A percentile compares a stretch with the other conserved stretches of the same genome.
Evolutionary conservation across 768 basidiomycete genomes (phyloP).

Genomic region (Holtermannia corniformis): DNA sequence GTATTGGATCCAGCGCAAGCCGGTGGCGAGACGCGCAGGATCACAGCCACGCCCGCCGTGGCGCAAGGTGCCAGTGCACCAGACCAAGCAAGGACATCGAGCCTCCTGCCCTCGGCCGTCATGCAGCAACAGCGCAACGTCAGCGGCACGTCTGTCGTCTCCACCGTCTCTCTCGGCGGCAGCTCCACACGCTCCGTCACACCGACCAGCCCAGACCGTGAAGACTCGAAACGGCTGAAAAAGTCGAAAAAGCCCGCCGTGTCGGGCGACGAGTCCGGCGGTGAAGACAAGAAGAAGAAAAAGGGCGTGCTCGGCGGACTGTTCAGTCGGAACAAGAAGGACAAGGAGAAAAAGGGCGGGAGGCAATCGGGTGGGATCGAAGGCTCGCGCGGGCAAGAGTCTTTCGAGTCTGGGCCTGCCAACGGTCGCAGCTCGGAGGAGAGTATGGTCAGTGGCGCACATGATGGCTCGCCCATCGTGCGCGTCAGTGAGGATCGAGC

Average conservation of each 20-base stretch:
- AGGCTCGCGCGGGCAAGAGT: neutral
- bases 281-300: slow-evolving; percentile 48
- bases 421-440: slow-evolving; percentile 32
- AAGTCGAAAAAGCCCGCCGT: slow-evolving; percentile 36
- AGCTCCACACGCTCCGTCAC: slow-evolving; percentile 7
- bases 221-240: slow-evolving; percentile 50
- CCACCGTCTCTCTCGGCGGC: slow-evolving; percentile 15
- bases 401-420: slow-evolving; percentile 14
- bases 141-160: slow-evolving; percentile 48
- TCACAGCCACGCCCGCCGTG: slow-evolving; percentile 68
- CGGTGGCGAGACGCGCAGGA: slow-evolving; percentile 59
- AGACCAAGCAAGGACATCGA: slow-evolving; percentile 4
- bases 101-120: slow-evolving; percentile 21
- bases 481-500: slow-evolving; percentile 14
- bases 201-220: slow-evolving; percentile 29
- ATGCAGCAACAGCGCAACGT: slow-evolving; percentile 39
- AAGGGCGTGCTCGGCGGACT: slow-evolving; percentile 64
- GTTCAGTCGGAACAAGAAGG: slow-evolving; percentile 53
- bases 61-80: too few relatives aligned
- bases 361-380: slow-evolving; percentile 38
- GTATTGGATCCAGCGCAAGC: slow-evolving; percentile 59
- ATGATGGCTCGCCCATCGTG: slow-evolving; percentile 15
- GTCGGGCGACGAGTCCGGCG: slow-evolving; percentile 9
- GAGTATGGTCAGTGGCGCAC: slow-evolving; percentile 22
- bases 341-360: slow-evolving; percentile 64